A percentile compares a stretch with the other conserved stretches of the same genome.
Evolutionary conservation across 2,329 filamentous ascomycete species (phyloP).

Genomic region (Raffaelea arxii): DNA sequence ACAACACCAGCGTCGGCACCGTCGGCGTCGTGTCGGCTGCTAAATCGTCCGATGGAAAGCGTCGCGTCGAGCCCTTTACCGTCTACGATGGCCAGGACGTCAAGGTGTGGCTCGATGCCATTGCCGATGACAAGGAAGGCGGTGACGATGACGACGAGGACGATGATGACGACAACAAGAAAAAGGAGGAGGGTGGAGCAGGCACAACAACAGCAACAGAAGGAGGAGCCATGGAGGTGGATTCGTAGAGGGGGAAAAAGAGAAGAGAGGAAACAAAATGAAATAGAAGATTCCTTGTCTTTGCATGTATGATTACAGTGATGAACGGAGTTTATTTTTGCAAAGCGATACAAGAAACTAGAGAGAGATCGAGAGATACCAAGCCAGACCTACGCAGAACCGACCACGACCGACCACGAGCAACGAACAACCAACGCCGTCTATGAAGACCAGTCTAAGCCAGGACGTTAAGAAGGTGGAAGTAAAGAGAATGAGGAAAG

Average conservation of each 20-base stretch:
- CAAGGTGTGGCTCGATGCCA: conserved; percentile 72
- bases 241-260: background rate
- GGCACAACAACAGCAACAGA: too few species aligned
- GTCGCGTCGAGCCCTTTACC: conserved; percentile 69
- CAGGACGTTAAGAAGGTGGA: background rate
- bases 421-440: background rate
- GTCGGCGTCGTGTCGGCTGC: conserved; percentile 58
- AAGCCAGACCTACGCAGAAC: too few species aligned
- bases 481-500: background rate
- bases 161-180: conserved; percentile 20
- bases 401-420: background rate
- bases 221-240: background rate
- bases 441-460: background rate
- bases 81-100: conserved; percentile 85
- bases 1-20: conserved; percentile 89
- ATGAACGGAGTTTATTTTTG: background rate
- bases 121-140: conserved; percentile 45
- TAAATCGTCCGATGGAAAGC: conserved; percentile 37
- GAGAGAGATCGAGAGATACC: too few species aligned
- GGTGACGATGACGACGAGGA: conserved; percentile 31
- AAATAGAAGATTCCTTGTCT: background rate
- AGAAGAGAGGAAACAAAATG: background rate
- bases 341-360: too few species aligned
- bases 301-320: background rate
- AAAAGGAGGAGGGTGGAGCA: conserved; percentile 25